Evolutionary conservation across 2,329 filamentous ascomycete species (phyloP).

Genomic region (Rhinocladiella mackenziei): DNA sequence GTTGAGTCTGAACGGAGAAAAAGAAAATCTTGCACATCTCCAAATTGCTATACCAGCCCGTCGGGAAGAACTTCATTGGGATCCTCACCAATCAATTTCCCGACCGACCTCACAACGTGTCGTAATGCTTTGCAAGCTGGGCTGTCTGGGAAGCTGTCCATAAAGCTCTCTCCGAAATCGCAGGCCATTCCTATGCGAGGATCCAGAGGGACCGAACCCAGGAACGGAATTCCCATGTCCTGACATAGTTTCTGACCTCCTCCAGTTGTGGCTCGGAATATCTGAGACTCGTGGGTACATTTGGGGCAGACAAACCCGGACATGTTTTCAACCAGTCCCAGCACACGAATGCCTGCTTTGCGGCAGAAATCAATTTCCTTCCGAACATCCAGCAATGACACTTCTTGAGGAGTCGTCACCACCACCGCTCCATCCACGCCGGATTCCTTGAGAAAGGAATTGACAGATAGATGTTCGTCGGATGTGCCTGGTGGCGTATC

Average conservation of each 20-base stretch:
- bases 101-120: slow-evolving; percentile 71
- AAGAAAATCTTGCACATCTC: slow-evolving; percentile 4
- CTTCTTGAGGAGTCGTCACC: slow-evolving; percentile 92
- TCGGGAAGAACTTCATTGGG: slow-evolving; percentile 47
- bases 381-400: slow-evolving; percentile 82
- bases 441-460: slow-evolving; percentile 82
- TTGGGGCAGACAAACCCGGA: slow-evolving; percentile 92
- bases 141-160: slow-evolving; percentile 89
- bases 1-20: background rate
- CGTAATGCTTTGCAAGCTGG: slow-evolving; percentile 81
- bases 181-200: slow-evolving; percentile 93
- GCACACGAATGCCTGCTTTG: slow-evolving; percentile 82
- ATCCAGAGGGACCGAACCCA: slow-evolving; percentile 86
- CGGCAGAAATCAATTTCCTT: slow-evolving; percentile 98
- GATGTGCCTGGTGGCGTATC: slow-evolving; percentile 94
- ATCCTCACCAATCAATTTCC: slow-evolving; percentile 61
- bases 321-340: slow-evolving; percentile 98
- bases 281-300: slow-evolving; percentile 73
- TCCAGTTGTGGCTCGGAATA: slow-evolving; percentile 88
- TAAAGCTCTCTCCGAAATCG: slow-evolving; percentile 95
- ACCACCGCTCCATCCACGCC: slow-evolving; percentile 91
- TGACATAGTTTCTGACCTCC: slow-evolving; percentile 74
- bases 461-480: slow-evolving; percentile 93
- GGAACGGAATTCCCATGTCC: slow-evolving; percentile 82
- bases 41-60: slow-evolving; percentile 24